Base-by-base conservation (phyloP, 495 filamentous ascomycete genomes). In the Aspergillus cavernicola region DNA sequence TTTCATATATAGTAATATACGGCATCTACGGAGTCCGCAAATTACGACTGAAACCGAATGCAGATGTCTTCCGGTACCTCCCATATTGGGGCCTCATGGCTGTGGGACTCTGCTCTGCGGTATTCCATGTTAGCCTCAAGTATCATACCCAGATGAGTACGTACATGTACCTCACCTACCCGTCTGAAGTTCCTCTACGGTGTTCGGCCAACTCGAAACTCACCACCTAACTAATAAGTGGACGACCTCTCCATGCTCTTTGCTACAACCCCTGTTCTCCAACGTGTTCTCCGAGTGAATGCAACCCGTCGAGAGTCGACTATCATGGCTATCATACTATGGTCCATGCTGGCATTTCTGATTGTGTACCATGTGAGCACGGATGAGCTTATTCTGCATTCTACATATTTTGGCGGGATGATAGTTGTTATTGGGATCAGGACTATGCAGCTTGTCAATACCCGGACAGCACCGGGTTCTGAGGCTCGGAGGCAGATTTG, bases 211-310 rank as follows among this genome's bases (percentile, higher is more conserved):
- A 28, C 24, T 9, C 24, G 24, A 28, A 4, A 28, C 24, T 9
- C 4, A 4, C 24, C 24, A 28, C 24, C 24, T 9, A 28, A n/a
- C 35, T 1, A 24, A 28, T 53, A 7, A 60, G 66, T 59, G 54
- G 69, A 72, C 49, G 80, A 83, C 47, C 64, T 82, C 26, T 76
- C 79, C n/a, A 85, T 85, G 81, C 71, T 78, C 38, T 60, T 80
- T 7, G 70, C 80, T 5, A 73, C 71, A 2, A 76, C 72, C 46
- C 66, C 74, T 7, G 66, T 83, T 22, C 61, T 83, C 0, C 76
- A 82, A 26, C 75, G 75, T 26, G 57, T 78, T n/a, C 67, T 74
- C 31, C 75, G 78, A 3, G 74, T 71, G 43, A 58, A 73, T 40
- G 58, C 66, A 8, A 57, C 64, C 9, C 57, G 66, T 12, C 15